phyloP scores from a whole-genome alignment of 202 grass and related monocot species.

The Musa balbisiana region DNA sequence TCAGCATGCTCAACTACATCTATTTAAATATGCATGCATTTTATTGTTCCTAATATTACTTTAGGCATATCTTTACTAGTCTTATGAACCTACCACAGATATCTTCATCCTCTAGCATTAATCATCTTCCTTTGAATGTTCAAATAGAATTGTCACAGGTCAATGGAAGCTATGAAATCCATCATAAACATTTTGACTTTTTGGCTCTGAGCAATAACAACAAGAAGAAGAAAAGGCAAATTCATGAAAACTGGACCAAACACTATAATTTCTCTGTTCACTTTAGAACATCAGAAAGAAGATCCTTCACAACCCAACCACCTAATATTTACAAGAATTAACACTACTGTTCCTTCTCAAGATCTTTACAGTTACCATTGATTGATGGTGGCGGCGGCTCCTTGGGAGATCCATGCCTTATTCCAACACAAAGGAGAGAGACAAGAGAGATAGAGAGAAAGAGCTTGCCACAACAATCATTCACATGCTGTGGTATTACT shows the following conservation, averaged over 20 bases:
- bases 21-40: no score
- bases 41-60: no score
- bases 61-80: no score
- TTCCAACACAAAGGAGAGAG: background rate
- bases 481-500: background rate
- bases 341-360: background rate
- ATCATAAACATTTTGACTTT: background rate
- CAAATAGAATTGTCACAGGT: no score
- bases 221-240: background rate
- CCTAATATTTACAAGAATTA: background rate
- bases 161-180: no score
- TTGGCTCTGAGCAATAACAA: background rate
- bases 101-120: no score
- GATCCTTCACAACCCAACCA: background rate
- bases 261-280: background rate
- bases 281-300: background rate
- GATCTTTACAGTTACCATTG: no score
- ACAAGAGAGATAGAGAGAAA: no score
- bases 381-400: background rate
- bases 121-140: no score
- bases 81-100: no score
- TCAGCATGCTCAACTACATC: no score
- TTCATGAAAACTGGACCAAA: background rate
- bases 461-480: background rate
- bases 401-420: background rate